Evolutionary conservation across 805 yeast species (phyloP).

Genomic region (Wickerhamiella sergipiensis): DNA sequence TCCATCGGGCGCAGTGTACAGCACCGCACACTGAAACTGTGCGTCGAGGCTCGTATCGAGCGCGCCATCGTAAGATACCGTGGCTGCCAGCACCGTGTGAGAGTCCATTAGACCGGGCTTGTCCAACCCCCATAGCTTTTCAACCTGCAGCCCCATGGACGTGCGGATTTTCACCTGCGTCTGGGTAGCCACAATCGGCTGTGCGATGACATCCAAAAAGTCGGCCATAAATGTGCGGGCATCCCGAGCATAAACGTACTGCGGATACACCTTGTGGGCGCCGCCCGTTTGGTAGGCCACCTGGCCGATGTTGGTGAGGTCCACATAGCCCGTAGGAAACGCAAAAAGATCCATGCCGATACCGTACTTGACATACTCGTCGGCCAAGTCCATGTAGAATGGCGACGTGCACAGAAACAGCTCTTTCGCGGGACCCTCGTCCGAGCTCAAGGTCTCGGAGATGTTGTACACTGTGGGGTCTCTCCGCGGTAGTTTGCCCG

Average conservation of each 20-base stretch:
- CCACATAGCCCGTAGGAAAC: constrained; percentile 50
- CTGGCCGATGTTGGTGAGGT: constrained; percentile 57
- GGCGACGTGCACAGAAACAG: constrained; percentile 46
- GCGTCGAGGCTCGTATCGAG: constrained; percentile 56
- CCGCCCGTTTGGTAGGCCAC: constrained; percentile 65
- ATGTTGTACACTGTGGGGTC: constrained; percentile 12
- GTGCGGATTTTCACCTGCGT: constrained; percentile 75
- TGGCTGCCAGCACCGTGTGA: constrained; percentile 54
- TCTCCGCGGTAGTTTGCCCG: constrained; percentile 39
- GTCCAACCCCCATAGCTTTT: constrained; percentile 38
- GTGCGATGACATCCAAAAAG: constrained; percentile 8
- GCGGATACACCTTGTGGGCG: constrained; percentile 43
- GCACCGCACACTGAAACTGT: constrained; percentile 80
- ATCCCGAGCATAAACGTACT: constrained; percentile 56
- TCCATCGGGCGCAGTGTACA: constrained; percentile 72
- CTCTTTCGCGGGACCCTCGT: constrained; percentile 29
- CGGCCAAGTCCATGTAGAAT: constrained; percentile 47
- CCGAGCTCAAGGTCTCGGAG: constrained; percentile 11
- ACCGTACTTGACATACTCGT: constrained; percentile 39
- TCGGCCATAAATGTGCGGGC: constrained; percentile 51
- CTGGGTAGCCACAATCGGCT: constrained; percentile 51
- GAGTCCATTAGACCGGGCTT: constrained; percentile 48
- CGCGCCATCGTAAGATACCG: constrained; percentile 65
- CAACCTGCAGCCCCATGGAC: constrained; percentile 74
- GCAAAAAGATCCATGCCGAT: constrained; percentile 71